Evolutionary conservation across 2,329 filamentous ascomycete genomes (phyloP).

Genomic region (Colletotrichum filicis): DNA sequence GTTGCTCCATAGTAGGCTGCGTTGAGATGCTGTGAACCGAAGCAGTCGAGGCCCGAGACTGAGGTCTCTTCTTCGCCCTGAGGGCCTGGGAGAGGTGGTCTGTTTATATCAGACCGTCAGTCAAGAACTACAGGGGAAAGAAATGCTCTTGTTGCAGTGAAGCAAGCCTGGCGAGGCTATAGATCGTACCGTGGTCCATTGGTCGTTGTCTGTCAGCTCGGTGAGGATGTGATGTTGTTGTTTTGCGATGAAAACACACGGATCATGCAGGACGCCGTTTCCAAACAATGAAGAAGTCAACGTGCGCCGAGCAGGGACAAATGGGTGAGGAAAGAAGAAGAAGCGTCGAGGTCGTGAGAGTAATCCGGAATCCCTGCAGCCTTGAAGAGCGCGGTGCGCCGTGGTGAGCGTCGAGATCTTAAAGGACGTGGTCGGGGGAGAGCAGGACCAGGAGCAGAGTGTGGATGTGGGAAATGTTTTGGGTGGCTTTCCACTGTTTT

Average conservation of each 20-base stretch:
- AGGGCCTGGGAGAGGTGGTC: constrained; percentile 45
- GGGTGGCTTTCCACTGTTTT: constrained; percentile 29
- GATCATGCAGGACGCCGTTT: constrained; percentile 23
- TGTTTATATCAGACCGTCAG: constrained; percentile 38
- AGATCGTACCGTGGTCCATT: constrained; percentile 35
- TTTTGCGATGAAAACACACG: constrained; percentile 36
- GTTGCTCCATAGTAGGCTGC: constrained; percentile 62
- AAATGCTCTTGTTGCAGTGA: background rate
- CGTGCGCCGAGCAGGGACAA: constrained; percentile 10
- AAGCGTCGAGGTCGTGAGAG: constrained; percentile 14
- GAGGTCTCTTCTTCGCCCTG: constrained; percentile 61
- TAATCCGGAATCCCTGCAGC: constrained; percentile 30
- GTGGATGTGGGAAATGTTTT: constrained; percentile 32
- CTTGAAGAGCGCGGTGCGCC: constrained; percentile 29
- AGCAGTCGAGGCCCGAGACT: constrained; percentile 66
- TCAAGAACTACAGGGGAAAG: constrained; percentile 37
- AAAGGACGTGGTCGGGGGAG: constrained; percentile 31
- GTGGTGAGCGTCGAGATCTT: constrained; percentile 35
- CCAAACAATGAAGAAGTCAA: constrained; percentile 32
- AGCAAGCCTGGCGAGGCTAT: background rate
- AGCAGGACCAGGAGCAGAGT: constrained; percentile 22
- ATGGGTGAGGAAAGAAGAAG: constrained; percentile 1
- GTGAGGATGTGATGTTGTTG: constrained; percentile 19
- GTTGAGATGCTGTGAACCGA: constrained; percentile 66
- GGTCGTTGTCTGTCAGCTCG: constrained; percentile 17